Conservation (phyloP, 2,329 filamentous ascomycete genomes). For the Zymoseptoria crescenta region DNA sequence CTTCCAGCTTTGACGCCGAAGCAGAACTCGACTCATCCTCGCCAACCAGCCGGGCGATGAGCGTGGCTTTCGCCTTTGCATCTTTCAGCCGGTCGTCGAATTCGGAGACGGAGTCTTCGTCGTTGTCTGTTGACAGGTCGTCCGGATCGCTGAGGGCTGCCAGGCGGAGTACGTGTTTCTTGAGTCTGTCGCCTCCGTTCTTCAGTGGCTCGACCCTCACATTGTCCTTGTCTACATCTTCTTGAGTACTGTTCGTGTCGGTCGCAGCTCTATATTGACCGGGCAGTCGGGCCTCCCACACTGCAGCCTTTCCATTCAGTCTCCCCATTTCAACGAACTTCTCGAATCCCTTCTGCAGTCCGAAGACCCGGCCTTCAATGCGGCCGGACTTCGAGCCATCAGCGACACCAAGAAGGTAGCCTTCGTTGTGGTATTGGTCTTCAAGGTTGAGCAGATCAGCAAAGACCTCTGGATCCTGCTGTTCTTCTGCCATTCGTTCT, state of each 20-base stretch:
- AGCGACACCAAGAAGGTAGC: slow-evolving; percentile 63
- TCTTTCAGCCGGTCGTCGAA: slow-evolving; percentile 84
- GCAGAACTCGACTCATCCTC: slow-evolving; percentile 27
- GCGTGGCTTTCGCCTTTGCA: slow-evolving; percentile 73
- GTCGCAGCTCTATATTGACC: not conserved
- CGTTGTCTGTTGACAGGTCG: slow-evolving; percentile 71
- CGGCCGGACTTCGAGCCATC: slow-evolving; percentile 74
- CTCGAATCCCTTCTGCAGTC: slow-evolving; percentile 85
- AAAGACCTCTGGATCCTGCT: slow-evolving; percentile 31
- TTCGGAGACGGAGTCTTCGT: slow-evolving; percentile 80
- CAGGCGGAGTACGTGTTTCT: slow-evolving; percentile 67
- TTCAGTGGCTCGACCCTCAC: not conserved
- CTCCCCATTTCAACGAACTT: slow-evolving; percentile 78
- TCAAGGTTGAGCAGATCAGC: slow-evolving; percentile 53
- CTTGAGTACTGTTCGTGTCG: not conserved
- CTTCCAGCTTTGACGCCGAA: not conserved
- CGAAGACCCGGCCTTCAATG: slow-evolving; percentile 82
- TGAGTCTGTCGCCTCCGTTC: slow-evolving; percentile 47
- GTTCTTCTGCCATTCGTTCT: not conserved
- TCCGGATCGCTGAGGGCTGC: slow-evolving; percentile 71
- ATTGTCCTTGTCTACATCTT: not conserved
- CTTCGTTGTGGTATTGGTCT: slow-evolving; percentile 70
- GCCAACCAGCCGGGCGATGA: slow-evolving; percentile 66
- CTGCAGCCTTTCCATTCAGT: slow-evolving; percentile 65
- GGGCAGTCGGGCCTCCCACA: slow-evolving; percentile 73